Conservation (phyloP, 495 filamentous ascomycete species). For the Pyrenula aspistea region DNA sequence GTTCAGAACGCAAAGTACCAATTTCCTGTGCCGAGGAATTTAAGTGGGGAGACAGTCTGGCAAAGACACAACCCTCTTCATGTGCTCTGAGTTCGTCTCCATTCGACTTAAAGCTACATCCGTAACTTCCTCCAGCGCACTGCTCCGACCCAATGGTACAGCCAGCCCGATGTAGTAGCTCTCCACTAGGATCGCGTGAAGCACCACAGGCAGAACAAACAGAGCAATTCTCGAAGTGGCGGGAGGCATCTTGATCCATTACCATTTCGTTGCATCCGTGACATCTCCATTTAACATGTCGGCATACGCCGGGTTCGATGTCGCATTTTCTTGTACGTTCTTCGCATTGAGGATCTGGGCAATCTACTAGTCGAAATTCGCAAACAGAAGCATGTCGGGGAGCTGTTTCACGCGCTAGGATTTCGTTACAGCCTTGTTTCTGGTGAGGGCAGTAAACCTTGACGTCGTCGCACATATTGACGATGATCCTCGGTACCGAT, state of each 20-base stretch:
- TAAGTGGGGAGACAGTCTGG: conserved; percentile 36
- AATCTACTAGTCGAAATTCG: not conserved
- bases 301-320: not conserved
- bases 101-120: not conserved
- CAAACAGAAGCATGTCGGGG: not conserved
- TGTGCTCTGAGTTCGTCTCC: conserved; percentile 31
- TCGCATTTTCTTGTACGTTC: not conserved
- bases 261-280: conserved; percentile 38
- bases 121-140: not conserved
- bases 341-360: not conserved
- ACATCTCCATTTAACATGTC: conserved; percentile 20
- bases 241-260: conserved; percentile 31
- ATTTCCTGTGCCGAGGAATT: conserved; percentile 42
- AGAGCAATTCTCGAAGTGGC: conserved; percentile 41
- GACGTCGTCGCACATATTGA: conserved; percentile 64
- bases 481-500: conserved; percentile 40
- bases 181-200: conserved; percentile 20
- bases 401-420: not conserved
- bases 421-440: conserved; percentile 47
- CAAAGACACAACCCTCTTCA: conserved; percentile 41
- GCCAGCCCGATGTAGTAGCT: not conserved
- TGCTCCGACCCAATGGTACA: not conserved
- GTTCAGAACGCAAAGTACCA: conserved; percentile 43
- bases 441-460: conserved; percentile 54
- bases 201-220: conserved; percentile 41